Evolutionary conservation across 2,329 filamentous ascomycete species (phyloP), one percentile per base, ranked within the genome.

Genomic region (Onygenales sp.): DNA sequence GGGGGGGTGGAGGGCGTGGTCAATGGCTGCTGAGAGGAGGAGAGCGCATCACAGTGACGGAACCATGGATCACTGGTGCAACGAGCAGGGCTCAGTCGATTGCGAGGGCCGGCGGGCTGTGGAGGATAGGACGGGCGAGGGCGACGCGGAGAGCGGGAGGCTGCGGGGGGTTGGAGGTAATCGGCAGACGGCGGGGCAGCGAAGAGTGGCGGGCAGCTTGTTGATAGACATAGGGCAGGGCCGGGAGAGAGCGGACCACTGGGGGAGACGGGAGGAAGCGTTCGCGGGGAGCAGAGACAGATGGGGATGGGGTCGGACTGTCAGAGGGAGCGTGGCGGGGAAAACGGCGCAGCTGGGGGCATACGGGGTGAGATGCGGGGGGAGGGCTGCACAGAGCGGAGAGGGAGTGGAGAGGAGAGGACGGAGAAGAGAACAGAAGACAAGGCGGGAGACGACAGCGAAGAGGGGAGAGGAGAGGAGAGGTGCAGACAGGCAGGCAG

Each of bases 381-480:
- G 46, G 46, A 53, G 33, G 51, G 17, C 54, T 36, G 21, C 17
- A 27, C 38, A 41, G 43, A 32, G 46, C 45, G 21, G 27, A 39
- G 38, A 48, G 38, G 43, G 42, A 38, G 41, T 31, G 52, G 38
- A 38, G 35, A n/a, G 14, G 5, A 6, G 10, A 35, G 32, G 7
- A 17, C 31, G 35, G 33, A 36, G 46, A 36, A n/a, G 32, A 43
- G 43, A 53, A 55, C 44, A 57, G 56, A 41, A 55, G 45, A 27
- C 14, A 32, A 36, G 27, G 44, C 6, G 36, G 41, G 41, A 48
- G 27, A 39, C 27, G 35, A 43, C 7, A 31, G 49, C 11, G 56
- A 59, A 52, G 55, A 56, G 55, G 43, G 41, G 39, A 32, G 44
- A 53, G 43, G 51, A 51, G 54, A 53, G 49, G 48, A 51, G 38